Conservation (phyloP, 495 filamentous ascomycete genomes). For the Bryoglossum gracile region DNA sequence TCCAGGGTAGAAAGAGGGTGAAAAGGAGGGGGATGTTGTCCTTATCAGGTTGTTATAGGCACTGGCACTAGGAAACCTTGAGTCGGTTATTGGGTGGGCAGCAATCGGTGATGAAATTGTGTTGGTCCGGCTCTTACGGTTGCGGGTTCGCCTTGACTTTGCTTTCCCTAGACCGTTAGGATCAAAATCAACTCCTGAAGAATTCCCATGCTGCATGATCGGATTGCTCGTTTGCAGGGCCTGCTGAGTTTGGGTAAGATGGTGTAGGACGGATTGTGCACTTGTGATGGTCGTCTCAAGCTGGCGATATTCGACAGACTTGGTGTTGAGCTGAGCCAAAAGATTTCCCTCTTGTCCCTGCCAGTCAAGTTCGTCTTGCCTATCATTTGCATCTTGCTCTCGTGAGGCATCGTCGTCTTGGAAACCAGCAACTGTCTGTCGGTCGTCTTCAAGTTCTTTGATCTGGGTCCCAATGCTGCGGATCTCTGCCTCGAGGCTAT, state of each 20-base stretch:
- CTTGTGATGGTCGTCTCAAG: constrained; percentile 4
- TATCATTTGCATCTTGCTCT: constrained; percentile 32
- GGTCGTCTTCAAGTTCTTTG: constrained; percentile 47
- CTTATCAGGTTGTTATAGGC: constrained; percentile 25
- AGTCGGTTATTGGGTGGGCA: constrained; percentile 18
- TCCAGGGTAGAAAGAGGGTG: constrained; percentile 42
- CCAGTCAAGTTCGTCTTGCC: constrained; percentile 21
- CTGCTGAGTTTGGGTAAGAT: too few relatives aligned
- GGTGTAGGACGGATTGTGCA: constrained; percentile 7
- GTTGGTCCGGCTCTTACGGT: constrained; percentile 49
- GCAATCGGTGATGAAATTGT: constrained; percentile 27
- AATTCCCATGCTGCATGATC: constrained; percentile 34
- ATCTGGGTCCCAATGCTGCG: constrained; percentile 33
- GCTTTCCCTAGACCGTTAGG: constrained; percentile 29
- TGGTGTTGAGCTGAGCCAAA: constrained; percentile 3
- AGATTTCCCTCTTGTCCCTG: constrained; percentile 16
- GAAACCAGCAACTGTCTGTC: constrained; percentile 41
- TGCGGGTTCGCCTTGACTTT: constrained; percentile 46
- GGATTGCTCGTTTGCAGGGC: constrained; percentile 18
- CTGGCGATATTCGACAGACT: neutral
- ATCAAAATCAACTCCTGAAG: constrained; percentile 44
- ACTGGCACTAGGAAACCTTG: constrained; percentile 21
- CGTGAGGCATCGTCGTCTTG: constrained; percentile 49
- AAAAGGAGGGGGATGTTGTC: constrained; percentile 41
- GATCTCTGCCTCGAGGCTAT: constrained; percentile 32